Evolutionary conservation across 768 basidiomycete species (phyloP).

Genomic region (Hypsizygus marmoreus): DNA sequence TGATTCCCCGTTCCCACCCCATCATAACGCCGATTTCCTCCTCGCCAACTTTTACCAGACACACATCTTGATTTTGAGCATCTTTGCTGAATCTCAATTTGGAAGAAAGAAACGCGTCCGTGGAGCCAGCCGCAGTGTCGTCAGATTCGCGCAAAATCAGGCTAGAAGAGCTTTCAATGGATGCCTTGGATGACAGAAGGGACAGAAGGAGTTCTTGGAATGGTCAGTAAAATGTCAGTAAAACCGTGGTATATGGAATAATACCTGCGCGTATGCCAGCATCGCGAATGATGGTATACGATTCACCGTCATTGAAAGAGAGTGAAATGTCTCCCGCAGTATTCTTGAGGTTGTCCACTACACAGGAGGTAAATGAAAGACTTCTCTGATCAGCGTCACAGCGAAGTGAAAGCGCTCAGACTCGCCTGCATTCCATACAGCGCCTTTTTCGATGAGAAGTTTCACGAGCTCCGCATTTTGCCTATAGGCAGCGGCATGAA

Average conservation of each 20-base stretch:
- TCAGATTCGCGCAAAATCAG: conserved; percentile 54
- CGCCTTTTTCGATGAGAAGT: conserved; percentile 76
- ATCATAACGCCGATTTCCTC: conserved; percentile 98
- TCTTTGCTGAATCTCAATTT: conserved; percentile 70
- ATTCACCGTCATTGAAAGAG: conserved; percentile 75
- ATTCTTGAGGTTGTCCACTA: conserved; percentile 76
- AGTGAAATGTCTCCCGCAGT: conserved; percentile 91
- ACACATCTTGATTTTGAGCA: conserved; percentile 78
- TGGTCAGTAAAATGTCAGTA: background rate
- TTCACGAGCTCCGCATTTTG: conserved; percentile 66
- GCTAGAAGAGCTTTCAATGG: conserved; percentile 30
- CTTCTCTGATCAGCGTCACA: background rate
- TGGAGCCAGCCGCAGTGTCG: conserved; percentile 58
- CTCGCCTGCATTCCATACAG: conserved; percentile 87
- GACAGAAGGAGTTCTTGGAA: conserved; percentile 69
- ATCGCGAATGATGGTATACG: conserved; percentile 83
- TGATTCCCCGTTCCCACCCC: conserved; percentile 94
- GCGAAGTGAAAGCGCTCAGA: conserved; percentile 4
- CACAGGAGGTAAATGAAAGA: conserved; percentile 2
- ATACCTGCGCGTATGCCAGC: conserved; percentile 90
- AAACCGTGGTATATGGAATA: conserved; percentile 17
- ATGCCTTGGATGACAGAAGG: conserved; percentile 53
- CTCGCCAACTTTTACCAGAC: conserved; percentile 61
- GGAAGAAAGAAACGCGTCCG: conserved; percentile 70
- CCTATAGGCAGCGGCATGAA: conserved; percentile 85